These are phyloP conservation scores for Nadsonia starkeyi-henricii DNA, from an alignment of 1,139 yeast species.

Conservation along the genomic window DNA sequence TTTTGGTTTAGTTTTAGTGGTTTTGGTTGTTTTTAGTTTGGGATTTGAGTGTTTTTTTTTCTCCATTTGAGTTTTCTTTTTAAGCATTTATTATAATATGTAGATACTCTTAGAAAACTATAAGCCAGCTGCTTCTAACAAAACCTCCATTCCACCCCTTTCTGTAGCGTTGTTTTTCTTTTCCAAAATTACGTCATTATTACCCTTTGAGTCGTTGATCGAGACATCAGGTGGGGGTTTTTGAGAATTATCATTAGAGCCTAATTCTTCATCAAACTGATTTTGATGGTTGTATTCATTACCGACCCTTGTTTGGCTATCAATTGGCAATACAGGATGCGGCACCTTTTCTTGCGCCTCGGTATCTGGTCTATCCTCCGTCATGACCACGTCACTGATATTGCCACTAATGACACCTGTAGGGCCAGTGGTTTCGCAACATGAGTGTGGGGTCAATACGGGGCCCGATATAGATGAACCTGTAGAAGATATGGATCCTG, in stretches of 20 bases:
- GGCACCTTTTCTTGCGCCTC: too few relatives aligned
- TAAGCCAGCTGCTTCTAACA: slow-evolving; percentile 21
- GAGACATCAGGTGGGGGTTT: too few relatives aligned
- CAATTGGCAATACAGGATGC: too few relatives aligned
- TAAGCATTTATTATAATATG: too few relatives aligned
- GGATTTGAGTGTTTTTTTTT: too few relatives aligned
- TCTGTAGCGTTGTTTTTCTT: slow-evolving; percentile 5
- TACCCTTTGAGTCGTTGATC: too few relatives aligned
- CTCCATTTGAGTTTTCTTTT: too few relatives aligned
- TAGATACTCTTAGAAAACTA: neutral
- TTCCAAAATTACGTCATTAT: slow-evolving; percentile 3
- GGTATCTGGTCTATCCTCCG: slow-evolving; percentile 1
- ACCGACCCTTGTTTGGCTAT: too few relatives aligned
- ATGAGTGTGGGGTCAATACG: slow-evolving; percentile 6
- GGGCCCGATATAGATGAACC: neutral
- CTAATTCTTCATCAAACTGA: neutral
- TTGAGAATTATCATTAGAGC: too few relatives aligned
- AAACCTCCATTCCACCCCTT: slow-evolving; percentile 19
- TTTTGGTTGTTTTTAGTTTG: too few relatives aligned
- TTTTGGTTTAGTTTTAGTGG: too few relatives aligned
- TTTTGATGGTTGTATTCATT: too few relatives aligned
- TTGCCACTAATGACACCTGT: slow-evolving; percentile 18
- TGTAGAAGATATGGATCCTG: neutral
- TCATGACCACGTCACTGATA: slow-evolving; percentile 7
- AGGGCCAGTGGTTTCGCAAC: slow-evolving; percentile 23